phyloP scores from a whole-genome alignment of 1,284 basidiomycete species.

The Malassezia restricta region DNA sequence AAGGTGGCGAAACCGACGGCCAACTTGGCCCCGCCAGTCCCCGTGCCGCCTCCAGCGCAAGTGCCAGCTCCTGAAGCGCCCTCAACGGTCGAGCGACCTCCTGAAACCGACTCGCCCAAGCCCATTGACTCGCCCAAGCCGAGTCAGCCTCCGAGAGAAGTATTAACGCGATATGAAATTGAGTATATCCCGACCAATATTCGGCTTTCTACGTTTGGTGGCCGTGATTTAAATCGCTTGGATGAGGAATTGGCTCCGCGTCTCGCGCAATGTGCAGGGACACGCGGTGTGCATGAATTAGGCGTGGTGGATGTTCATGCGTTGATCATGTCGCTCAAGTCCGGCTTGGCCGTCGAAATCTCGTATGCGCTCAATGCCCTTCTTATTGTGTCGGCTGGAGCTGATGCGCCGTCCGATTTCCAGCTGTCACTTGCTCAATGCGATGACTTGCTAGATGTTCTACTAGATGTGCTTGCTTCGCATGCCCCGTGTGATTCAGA shows the following conservation, averaged over 20 bases:
- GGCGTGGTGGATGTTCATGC: slow-evolving; percentile 74
- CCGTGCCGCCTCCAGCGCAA: no score
- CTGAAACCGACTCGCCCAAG: no score
- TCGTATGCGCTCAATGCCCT: slow-evolving; percentile 81
- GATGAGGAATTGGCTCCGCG: slow-evolving; percentile 56
- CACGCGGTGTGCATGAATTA: slow-evolving; percentile 65
- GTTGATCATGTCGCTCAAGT: slow-evolving; percentile 76
- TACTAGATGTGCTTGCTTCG: slow-evolving; percentile 76
- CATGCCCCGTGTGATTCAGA: slow-evolving; percentile 54
- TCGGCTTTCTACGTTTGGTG: slow-evolving; percentile 66
- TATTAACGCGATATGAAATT: slow-evolving; percentile 55
- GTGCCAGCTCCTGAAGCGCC: no score
- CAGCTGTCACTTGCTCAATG: slow-evolving; percentile 58
- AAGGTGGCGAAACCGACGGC: not conserved
- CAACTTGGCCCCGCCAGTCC: not conserved
- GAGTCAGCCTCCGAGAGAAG: no score
- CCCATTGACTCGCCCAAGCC: no score
- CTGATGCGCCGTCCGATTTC: slow-evolving; percentile 55
- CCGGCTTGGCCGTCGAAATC: slow-evolving; percentile 67
- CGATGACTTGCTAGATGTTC: slow-evolving; percentile 70
- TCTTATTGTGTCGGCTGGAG: slow-evolving; percentile 61
- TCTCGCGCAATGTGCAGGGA: slow-evolving; percentile 50
- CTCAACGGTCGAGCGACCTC: no score
- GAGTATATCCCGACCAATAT: slow-evolving; percentile 75
- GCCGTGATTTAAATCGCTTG: slow-evolving; percentile 65